phyloP scores from a whole-genome alignment of 164 flowering plant genomes.

The Stephania japonica region DNA sequence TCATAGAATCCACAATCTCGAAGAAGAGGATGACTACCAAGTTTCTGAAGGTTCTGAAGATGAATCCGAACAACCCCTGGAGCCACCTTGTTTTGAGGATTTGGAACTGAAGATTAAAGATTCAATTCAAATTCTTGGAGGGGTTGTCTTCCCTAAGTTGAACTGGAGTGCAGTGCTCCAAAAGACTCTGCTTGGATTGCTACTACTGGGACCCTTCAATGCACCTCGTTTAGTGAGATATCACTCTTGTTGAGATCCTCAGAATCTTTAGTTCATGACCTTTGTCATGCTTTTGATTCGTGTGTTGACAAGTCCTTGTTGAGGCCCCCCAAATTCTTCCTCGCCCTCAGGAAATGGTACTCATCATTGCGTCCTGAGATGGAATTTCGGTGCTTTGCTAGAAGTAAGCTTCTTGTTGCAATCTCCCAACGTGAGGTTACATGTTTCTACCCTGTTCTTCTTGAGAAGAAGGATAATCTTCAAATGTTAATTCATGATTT shows the following conservation, averaged over 20 bases:
- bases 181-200: slow-evolving; percentile 92
- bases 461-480: slow-evolving; percentile 43
- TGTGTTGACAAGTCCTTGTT: slow-evolving; percentile 47
- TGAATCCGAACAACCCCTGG: slow-evolving; percentile 45
- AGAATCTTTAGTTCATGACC: slow-evolving; percentile 69
- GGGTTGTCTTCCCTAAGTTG: slow-evolving; percentile 81
- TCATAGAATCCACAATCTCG: slow-evolving; percentile 56
- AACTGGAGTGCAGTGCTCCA: slow-evolving; percentile 97
- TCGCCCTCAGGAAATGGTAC: slow-evolving; percentile 89
- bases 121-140: slow-evolving; percentile 66
- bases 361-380: slow-evolving; percentile 61
- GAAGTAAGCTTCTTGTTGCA: slow-evolving; percentile 38
- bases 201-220: slow-evolving; percentile 57
- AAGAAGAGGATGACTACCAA: slow-evolving; percentile 59
- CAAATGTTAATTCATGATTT: slow-evolving; percentile 35
- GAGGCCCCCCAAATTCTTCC: slow-evolving; percentile 55
- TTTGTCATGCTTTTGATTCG: slow-evolving; percentile 80
- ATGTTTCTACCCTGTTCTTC: slow-evolving; percentile 59
- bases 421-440: slow-evolving; percentile 89
- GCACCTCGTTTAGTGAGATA: slow-evolving; percentile 75
- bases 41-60: slow-evolving; percentile 62
- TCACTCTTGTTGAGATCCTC: slow-evolving; percentile 71
- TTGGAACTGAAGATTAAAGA: slow-evolving; percentile 59
- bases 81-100: slow-evolving; percentile 67
- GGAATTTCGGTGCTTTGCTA: slow-evolving; percentile 92